Evolutionary conservation across 345 rosid genomes (phyloP).

Genomic region (Linum tenue): DNA sequence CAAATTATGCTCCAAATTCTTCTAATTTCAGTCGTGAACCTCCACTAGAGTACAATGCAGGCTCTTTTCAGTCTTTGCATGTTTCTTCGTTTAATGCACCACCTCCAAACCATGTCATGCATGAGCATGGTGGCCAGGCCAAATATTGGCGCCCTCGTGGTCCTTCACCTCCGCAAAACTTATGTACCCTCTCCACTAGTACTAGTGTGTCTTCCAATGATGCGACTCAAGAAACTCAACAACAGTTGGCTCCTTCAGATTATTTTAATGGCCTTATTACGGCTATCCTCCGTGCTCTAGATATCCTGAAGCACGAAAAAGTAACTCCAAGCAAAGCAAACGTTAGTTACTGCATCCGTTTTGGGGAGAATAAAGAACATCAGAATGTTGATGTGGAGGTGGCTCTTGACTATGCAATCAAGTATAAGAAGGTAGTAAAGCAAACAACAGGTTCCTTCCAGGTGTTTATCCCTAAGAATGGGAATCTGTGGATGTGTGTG

Average conservation of each 20-base stretch:
- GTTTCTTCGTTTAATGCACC: constrained; percentile 24
- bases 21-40: constrained; percentile 31
- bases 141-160: constrained; percentile 19
- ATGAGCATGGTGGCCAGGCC: constrained; percentile 18
- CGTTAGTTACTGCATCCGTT: constrained; percentile 63
- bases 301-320: constrained; percentile 14
- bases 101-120: constrained; percentile 20
- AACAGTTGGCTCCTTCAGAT: neutral
- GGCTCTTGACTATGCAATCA: constrained; percentile 61
- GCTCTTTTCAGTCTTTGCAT: constrained; percentile 21
- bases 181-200: constrained; percentile 17
- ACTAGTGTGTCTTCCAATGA: constrained; percentile 20
- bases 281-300: neutral
- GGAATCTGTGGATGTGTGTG: constrained; percentile 67
- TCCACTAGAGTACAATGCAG: constrained; percentile 32
- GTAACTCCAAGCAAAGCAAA: constrained; percentile 66
- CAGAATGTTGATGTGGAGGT: constrained; percentile 46
- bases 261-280: neutral
- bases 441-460: constrained; percentile 41
- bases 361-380: constrained; percentile 52
- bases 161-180: constrained; percentile 24
- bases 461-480: constrained; percentile 57
- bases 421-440: constrained; percentile 54
- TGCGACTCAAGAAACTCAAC: constrained; percentile 12
- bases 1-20: constrained; percentile 25